phyloP scores from a whole-genome alignment of 2,329 filamentous ascomycete genomes.

The Fusarium chaquense region DNA sequence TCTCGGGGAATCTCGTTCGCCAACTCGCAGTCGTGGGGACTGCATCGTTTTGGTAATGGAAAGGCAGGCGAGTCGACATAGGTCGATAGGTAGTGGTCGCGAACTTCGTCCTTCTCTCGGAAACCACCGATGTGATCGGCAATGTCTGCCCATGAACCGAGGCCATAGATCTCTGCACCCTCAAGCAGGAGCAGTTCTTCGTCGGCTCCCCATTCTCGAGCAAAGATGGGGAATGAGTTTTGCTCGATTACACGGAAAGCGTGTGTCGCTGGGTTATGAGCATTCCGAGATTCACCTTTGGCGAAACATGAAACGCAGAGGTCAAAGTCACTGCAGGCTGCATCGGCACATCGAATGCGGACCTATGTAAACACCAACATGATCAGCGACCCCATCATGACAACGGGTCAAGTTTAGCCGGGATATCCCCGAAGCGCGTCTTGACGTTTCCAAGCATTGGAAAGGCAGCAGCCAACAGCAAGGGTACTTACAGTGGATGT shows the following conservation, averaged over 20 bases:
- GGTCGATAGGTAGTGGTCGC: slow-evolving; percentile 90
- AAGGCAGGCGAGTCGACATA: slow-evolving; percentile 88
- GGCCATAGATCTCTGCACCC: slow-evolving; percentile 93
- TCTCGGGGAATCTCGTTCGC: slow-evolving; percentile 87
- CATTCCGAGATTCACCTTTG: slow-evolving; percentile 81
- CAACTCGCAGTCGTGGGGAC: slow-evolving; percentile 81
- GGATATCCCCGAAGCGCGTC: slow-evolving; percentile 43
- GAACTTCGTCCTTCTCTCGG: slow-evolving; percentile 92
- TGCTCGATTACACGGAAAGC: slow-evolving; percentile 96
- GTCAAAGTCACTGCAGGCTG: slow-evolving; percentile 91
- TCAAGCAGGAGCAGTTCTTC: slow-evolving; percentile 95
- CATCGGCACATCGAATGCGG: slow-evolving; percentile 89
- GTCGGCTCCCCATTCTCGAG: slow-evolving; percentile 94
- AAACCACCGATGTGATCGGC: slow-evolving; percentile 98
- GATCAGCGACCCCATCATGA: slow-evolving; percentile 44
- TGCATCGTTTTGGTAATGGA: slow-evolving; percentile 87
- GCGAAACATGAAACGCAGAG: slow-evolving; percentile 96
- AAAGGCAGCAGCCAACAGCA: slow-evolving; percentile 16
- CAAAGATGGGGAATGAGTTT: slow-evolving; percentile 97
- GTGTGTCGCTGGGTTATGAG: slow-evolving; percentile 88
- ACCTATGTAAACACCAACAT: slow-evolving; percentile 67
- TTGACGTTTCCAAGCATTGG: slow-evolving; percentile 13
- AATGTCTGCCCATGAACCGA: slow-evolving; percentile 98
- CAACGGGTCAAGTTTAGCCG: slow-evolving; percentile 41
- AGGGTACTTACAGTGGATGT: slow-evolving; percentile 84